phyloP scores from a whole-genome alignment of 2,329 filamentous ascomycete species.

The Pestalotiopsis sp. region DNA sequence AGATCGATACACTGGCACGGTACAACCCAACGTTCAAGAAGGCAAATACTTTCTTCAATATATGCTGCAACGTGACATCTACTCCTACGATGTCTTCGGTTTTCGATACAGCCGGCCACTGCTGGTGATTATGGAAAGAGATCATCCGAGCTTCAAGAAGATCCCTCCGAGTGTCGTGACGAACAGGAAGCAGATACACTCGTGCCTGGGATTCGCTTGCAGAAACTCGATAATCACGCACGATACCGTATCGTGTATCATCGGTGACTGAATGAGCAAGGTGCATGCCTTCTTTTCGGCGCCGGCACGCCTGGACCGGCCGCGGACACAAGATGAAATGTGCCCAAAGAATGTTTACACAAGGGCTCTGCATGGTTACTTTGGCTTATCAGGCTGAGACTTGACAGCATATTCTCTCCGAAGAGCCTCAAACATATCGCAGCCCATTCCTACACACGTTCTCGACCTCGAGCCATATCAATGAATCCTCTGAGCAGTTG shows the following conservation, averaged over 20 bases:
- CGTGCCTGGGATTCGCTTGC: conserved; percentile 53
- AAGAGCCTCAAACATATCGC: conserved; percentile 72
- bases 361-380: neutral
- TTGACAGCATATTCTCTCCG: conserved; percentile 73
- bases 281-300: conserved; percentile 73
- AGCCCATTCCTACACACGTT: conserved; percentile 72
- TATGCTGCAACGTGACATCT: too few species aligned
- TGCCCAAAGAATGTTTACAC: conserved; percentile 16
- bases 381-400: neutral
- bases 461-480: conserved; percentile 66
- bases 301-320: conserved; percentile 79
- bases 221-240: conserved; percentile 71
- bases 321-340: conserved; percentile 43
- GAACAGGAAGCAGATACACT: conserved; percentile 38
- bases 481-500: conserved; percentile 56
- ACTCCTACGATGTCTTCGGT: too few species aligned
- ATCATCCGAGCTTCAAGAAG: conserved; percentile 71
- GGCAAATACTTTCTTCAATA: conserved; percentile 50
- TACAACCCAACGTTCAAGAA: conserved; percentile 71
- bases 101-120: too few species aligned
- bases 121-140: conserved; percentile 62
- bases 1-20: conserved; percentile 41
- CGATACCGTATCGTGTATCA: conserved; percentile 73
- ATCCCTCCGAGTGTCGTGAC: conserved; percentile 71
- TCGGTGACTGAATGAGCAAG: conserved; percentile 73